Evolutionary conservation across 2,329 filamentous ascomycete species (phyloP), one percentile per base, ranked within the genome.

Genomic region (Pseudocercospora vitis): DNA sequence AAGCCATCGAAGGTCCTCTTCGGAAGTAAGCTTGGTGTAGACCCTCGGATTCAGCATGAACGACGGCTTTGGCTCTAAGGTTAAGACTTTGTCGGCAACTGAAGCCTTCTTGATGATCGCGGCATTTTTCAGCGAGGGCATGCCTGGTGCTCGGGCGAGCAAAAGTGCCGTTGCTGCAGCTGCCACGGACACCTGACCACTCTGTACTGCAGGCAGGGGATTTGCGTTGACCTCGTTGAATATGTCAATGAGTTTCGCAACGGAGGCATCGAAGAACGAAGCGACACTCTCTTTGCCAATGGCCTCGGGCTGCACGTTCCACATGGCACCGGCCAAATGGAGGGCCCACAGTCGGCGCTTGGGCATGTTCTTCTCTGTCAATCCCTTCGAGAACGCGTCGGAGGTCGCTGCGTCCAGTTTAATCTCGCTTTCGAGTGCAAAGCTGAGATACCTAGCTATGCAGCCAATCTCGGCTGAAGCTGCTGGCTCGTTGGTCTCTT

Each of bases 401-500:
- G 84, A 70, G 2, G 87, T 79, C 3, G 83, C 69, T 62, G 87
- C 87, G 8, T 87, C 83, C 12, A 91, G 68, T 29, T 84, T 78
- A 1, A 78, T 71, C 19, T 77, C 81, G 23, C 82, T 77, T n/a
- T 79, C 72, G 12, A 96, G 68, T 31, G 87, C 76, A 65, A 81
- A 82, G 8, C 75, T 73, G 28, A 87, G 74, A 63, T 88, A 87
- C 55, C 81, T 81, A 49, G 83, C 80, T 51, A 97, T 78, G 3
- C 88, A 81, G 28, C 79, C 78, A 5, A 91, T 84, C 70, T 96
- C 90, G 7, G 88, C 85, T 35, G 82, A 79, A 21, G 96, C 76
- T 35, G 91, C 91, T 29, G 80, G 75, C 70, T 99, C 94, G 64
- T 95, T 97, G 6, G 91, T 85, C 73, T 99, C 94, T 67, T 96